Conservation (phyloP, 1,284 basidiomycete genomes). For the Marasmius sp. region DNA sequence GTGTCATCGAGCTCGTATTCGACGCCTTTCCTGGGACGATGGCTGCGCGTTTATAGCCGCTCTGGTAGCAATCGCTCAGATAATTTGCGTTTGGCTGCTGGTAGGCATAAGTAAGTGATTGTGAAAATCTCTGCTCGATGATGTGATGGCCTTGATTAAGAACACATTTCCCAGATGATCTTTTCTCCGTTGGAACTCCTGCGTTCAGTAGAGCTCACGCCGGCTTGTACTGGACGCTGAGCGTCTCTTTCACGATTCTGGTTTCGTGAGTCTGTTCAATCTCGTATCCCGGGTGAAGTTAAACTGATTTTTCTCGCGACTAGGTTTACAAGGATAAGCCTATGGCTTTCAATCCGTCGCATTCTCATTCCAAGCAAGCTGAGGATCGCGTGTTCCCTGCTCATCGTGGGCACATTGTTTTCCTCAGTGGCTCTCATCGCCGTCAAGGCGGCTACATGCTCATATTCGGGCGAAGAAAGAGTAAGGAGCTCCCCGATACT, state of each 20-base stretch:
- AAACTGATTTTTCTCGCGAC: background rate
- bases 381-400: constrained; percentile 9
- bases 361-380: constrained; percentile 16
- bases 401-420: constrained; percentile 10
- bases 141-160: background rate
- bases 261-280: background rate
- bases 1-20: constrained; percentile 9
- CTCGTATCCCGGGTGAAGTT: background rate
- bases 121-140: background rate
- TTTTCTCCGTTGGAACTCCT: background rate
- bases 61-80: constrained; percentile 4
- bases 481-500: background rate
- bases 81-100: constrained; percentile 8
- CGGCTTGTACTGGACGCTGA: background rate
- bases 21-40: constrained; percentile 22
- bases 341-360: constrained; percentile 21
- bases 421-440: constrained; percentile 11
- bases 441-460: constrained; percentile 19
- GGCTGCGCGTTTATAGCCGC: constrained; percentile 20
- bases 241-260: background rate
- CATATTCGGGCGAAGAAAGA: background rate
- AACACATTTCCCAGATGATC: background rate
- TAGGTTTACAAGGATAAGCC: constrained; percentile 19
- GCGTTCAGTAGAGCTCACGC: background rate
- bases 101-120: background rate